Evolutionary conservation across 176 grass and related monocot species (phyloP).

Genomic region (Ampelocalamus luodianensis): DNA sequence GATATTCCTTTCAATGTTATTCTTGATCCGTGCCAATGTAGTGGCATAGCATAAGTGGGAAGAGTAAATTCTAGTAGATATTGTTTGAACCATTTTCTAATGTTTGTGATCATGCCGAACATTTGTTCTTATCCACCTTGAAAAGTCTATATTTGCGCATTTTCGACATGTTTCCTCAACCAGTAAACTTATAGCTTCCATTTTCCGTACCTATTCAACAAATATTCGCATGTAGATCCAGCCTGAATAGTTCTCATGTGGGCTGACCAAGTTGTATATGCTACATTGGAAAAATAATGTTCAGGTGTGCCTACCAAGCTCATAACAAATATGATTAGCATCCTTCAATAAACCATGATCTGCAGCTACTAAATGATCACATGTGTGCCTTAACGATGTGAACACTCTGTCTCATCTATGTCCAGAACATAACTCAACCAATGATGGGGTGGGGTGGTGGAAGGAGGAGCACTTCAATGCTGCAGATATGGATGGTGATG

Average conservation of each 20-base stretch:
- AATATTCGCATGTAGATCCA: not conserved
- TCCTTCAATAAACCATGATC: not conserved
- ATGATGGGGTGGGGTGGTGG: conserved; percentile 91
- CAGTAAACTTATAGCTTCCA: not conserved
- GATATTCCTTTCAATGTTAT: not conserved
- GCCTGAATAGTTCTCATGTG: conserved; percentile 32
- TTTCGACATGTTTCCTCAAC: not conserved
- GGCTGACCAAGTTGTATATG: not conserved
- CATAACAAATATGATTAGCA: conserved; percentile 13
- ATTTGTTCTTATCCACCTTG: not conserved
- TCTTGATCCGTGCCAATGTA: not conserved
- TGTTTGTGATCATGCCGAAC: not conserved
- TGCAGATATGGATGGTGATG: conserved; percentile 72
- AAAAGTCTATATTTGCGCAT: not conserved
- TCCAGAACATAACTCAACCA: conserved; percentile 76
- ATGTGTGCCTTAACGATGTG: conserved; percentile 6
- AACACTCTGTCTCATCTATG: conserved; percentile 40
- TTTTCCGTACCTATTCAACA: conserved; percentile 1
- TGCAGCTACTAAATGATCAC: conserved; percentile 4
- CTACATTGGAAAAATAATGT: not conserved
- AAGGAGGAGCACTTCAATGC: conserved; percentile 85
- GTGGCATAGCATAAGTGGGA: not conserved
- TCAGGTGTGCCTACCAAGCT: not conserved
- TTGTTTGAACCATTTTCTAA: conserved; percentile 3
- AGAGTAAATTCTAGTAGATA: conserved; percentile 16